Evolutionary conservation across 331 rosid genomes (phyloP).

Genomic region (Quercus tomentella): DNA sequence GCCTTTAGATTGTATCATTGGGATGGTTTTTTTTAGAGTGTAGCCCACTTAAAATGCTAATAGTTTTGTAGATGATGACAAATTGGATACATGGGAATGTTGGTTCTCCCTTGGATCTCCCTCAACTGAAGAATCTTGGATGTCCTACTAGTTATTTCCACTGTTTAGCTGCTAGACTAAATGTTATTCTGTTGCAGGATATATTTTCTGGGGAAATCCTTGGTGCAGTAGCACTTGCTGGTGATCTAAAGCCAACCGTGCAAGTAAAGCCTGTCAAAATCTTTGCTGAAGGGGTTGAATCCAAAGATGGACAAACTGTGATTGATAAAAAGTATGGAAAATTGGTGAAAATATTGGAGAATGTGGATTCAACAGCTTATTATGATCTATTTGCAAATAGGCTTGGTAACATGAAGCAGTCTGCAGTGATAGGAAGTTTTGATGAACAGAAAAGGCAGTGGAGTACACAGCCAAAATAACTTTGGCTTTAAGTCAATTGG

Average conservation of each 20-base stretch:
- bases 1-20: not conserved
- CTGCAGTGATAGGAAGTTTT: conserved; percentile 72
- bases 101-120: not conserved
- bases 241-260: conserved; percentile 34
- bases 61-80: too few species aligned
- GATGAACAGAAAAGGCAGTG: conserved; percentile 56
- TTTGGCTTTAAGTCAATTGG: not conserved
- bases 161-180: not conserved
- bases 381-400: conserved; percentile 40
- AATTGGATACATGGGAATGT: not conserved
- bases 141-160: not conserved
- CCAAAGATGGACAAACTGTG: conserved; percentile 56
- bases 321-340: conserved; percentile 44
- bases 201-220: conserved; percentile 74
- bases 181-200: conserved; percentile 39
- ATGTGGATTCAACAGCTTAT: conserved; percentile 37
- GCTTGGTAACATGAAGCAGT: conserved; percentile 50
- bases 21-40: not conserved
- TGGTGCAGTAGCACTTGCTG: conserved; percentile 51
- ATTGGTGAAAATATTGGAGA: conserved; percentile 48
- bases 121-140: not conserved
- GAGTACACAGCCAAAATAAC: conserved; percentile 30
- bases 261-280: conserved; percentile 45
- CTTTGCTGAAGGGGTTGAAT: conserved; percentile 50
- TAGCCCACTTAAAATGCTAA: too few species aligned